phyloP scores from a whole-genome alignment of 2,329 filamentous ascomycete species.

The Aspergillus sp. region DNA sequence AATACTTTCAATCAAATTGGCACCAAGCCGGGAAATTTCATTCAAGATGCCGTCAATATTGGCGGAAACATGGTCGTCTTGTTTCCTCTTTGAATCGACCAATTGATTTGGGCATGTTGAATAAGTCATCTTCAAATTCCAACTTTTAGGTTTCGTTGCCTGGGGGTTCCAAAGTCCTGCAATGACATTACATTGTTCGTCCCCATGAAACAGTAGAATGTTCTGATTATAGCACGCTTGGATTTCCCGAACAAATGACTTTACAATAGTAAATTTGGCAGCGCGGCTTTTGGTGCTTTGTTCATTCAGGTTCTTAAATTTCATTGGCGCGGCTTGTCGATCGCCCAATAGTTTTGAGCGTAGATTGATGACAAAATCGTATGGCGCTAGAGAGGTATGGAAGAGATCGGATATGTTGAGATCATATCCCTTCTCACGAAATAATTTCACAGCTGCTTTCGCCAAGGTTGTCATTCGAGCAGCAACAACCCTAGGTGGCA shows the following conservation, averaged over 20 bases:
- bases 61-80: conserved; percentile 23
- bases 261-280: conserved; percentile 57
- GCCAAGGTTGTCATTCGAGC: conserved; percentile 78
- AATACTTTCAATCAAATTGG: conserved; percentile 63
- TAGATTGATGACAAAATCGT: conserved; percentile 79
- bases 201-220: conserved; percentile 75
- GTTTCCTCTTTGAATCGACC: conserved; percentile 7
- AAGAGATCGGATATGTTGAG: conserved; percentile 63
- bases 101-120: conserved; percentile 26
- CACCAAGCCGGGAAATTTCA: conserved; percentile 46
- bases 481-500: conserved; percentile 76
- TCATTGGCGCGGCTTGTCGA: conserved; percentile 31
- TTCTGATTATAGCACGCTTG: conserved; percentile 61
- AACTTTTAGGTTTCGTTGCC: conserved; percentile 22
- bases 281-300: conserved; percentile 36
- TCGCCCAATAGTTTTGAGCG: conserved; percentile 47
- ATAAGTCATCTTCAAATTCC: conserved; percentile 33
- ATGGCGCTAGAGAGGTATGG: conserved; percentile 66
- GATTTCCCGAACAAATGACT: conserved; percentile 64
- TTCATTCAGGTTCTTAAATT: conserved; percentile 76
- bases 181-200: conserved; percentile 52
- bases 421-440: conserved; percentile 49
- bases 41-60: conserved; percentile 39
- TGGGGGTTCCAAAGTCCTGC: conserved; percentile 63
- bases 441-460: conserved; percentile 64